These are phyloP conservation scores for Coemansia interrupta DNA, from an alignment of 192 early-diverging fungal species.

Conservation along the genomic window DNA sequence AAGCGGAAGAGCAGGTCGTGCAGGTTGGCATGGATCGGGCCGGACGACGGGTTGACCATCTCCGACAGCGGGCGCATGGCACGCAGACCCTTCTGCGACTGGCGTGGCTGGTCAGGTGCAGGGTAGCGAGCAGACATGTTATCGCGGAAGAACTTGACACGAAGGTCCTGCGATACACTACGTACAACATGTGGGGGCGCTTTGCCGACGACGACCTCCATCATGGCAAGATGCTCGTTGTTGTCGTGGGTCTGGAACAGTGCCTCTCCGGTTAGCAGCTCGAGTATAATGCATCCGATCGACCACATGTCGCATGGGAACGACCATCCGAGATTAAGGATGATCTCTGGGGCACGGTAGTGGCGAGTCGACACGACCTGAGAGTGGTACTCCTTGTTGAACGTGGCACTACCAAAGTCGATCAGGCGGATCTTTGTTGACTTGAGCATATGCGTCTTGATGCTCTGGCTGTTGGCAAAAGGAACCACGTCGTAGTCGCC, in stretches of 20 bases:
- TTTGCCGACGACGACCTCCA: conserved; percentile 82
- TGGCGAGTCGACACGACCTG: conserved; percentile 90
- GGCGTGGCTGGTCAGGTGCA: conserved; percentile 33
- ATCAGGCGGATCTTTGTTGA: conserved; percentile 81
- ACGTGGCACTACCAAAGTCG: conserved; percentile 95
- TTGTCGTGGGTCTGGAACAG: conserved; percentile 98
- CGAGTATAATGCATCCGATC: conserved; percentile 92
- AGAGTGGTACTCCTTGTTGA: conserved; percentile 89
- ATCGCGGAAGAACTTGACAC: conserved; percentile 39
- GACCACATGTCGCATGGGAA: conserved; percentile 99
- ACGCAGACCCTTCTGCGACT: conserved; percentile 40
- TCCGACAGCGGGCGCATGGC: conserved; percentile 45
- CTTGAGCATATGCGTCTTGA: conserved; percentile 61
- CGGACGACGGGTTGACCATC: conserved; percentile 49
- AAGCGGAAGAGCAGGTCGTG: conserved; percentile 69
- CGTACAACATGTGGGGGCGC: conserved; percentile 67
- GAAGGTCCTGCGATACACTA: conserved; percentile 35
- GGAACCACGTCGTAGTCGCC: conserved; percentile 56
- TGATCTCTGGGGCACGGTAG: conserved; percentile 96
- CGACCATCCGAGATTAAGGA: conserved; percentile 90
- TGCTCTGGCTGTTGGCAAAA: conserved; percentile 54
- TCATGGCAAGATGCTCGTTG: conserved; percentile 95
- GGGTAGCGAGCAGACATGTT: conserved; percentile 39
- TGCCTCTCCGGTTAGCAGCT: conserved; percentile 91
- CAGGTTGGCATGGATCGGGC: conserved; percentile 55